These are phyloP conservation scores for Peziza echinospora DNA, from an alignment of 495 filamentous ascomycete species.

Conservation along the genomic window DNA sequence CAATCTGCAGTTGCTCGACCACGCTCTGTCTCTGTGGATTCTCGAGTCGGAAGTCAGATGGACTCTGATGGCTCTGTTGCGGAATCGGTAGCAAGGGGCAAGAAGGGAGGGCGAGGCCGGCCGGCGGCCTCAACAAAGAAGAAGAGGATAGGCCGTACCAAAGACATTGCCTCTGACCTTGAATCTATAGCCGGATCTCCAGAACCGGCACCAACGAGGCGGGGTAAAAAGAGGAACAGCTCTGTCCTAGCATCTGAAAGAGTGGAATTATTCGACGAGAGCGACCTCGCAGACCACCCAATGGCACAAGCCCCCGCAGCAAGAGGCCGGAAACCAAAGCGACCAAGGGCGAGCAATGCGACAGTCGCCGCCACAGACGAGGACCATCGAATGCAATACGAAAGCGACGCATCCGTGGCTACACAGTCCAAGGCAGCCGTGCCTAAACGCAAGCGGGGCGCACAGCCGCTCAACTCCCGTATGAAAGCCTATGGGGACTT, in stretches of 20 bases:
- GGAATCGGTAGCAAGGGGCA: no score
- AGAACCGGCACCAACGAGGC: constrained; percentile 4
- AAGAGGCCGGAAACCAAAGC: neutral
- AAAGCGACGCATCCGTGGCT: constrained; percentile 1
- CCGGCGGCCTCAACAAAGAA: constrained; percentile 3
- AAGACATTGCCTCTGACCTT: neutral
- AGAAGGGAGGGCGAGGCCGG: no score
- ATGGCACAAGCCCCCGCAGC: neutral
- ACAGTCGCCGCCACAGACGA: neutral
- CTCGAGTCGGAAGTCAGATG: no score
- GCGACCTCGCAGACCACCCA: neutral
- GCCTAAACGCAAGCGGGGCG: constrained; percentile 32
- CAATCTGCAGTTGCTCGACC: no score
- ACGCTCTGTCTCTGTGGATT: no score
- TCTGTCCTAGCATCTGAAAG: neutral
- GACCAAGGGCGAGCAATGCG: neutral
- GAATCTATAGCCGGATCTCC: constrained; percentile 1
- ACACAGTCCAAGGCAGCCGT: constrained; percentile 5
- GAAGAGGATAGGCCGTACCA: constrained; percentile 2
- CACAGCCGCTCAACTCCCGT: constrained; percentile 26
- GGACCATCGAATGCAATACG: neutral
- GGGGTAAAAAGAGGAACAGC: neutral
- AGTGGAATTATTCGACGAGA: neutral
- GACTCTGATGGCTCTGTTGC: no score
- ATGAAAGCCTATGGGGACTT: constrained; percentile 17